Evolutionary conservation across 1,139 yeast genomes (phyloP).

Genomic region (Geotrichum citri-aurantii): DNA sequence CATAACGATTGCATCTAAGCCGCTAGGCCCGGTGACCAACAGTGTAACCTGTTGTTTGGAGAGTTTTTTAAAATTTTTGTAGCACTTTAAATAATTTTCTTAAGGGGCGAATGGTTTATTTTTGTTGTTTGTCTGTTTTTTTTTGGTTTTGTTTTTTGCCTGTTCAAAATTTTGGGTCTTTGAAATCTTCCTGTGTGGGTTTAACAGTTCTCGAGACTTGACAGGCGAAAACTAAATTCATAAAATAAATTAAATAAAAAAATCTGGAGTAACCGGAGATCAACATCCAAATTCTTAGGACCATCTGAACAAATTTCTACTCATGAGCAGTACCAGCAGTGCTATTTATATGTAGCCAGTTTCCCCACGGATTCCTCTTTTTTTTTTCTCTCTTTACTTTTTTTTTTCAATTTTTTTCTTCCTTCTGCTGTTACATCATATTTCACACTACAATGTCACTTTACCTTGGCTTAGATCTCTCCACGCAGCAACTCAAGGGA

Average conservation of each 20-base stretch:
- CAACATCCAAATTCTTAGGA: not conserved
- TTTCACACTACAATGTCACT: slow-evolving; percentile 22
- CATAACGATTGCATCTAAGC: not conserved
- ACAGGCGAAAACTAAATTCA: not conserved
- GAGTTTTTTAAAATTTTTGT: too few relatives aligned
- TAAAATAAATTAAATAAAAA: not conserved
- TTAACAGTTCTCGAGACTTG: not conserved
- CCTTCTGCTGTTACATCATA: not conserved
- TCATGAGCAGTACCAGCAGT: not conserved
- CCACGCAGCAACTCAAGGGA: slow-evolving; percentile 84
- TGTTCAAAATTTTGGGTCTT: not conserved
- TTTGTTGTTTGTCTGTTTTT: not conserved
- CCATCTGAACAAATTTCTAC: not conserved
- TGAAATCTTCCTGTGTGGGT: not conserved
- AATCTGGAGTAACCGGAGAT: not conserved
- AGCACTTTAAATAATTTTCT: too few relatives aligned
- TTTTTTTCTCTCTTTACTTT: not conserved
- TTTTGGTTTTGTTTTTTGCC: not conserved
- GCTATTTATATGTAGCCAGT: not conserved
- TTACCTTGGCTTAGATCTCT: slow-evolving; percentile 70
- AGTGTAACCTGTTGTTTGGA: too few relatives aligned
- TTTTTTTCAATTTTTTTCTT: not conserved
- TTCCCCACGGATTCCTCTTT: not conserved
- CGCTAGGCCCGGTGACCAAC: too few relatives aligned
- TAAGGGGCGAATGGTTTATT: too few relatives aligned